Base-by-base conservation (phyloP, 345 rosid genomes). In the Garcia nutans region DNA sequence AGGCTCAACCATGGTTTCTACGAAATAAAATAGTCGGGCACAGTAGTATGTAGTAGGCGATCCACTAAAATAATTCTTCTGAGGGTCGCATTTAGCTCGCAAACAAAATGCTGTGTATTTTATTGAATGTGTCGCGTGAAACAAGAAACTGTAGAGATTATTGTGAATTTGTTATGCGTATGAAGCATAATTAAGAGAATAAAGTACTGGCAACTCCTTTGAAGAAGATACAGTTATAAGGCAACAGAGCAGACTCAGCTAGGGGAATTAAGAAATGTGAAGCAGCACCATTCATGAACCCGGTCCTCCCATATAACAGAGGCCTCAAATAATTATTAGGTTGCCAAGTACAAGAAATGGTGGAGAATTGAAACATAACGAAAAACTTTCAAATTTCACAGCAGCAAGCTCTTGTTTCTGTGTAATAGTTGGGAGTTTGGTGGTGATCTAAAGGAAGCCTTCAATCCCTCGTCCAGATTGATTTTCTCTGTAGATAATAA, bases 401-500 rank as follows among this genome's bases (percentile, higher is more conserved):
- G 41, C 6, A 7, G 9, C 60, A 56, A 8, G 22, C 41, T 26
- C 5, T 33, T 26, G 65, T 42, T 61, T 28, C 5, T 19, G 13
- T 17, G 68, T 64, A 15, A 60, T 24, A 19, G 11, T 10, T 60
- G 19, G 5, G 65, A 10, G 65, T 26, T 24, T 26, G 17, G 33
- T 3, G 19, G 65, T 60, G 8, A 26, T 60, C 65, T 28, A 60
- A 24, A 95, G 92, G 52, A 80, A 96, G 58, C 98, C 98, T 87
- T 90, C 91, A 37, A 85, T 70, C 37, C 90, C 91, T 16, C 77
- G 88, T 50, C 98, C 97, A 10, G 96, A 37, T n/a, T 70, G 54
- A 19, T 65, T 83, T 62, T 92, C 96, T 75, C 94, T 82, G 77
- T 93, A 93, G 28, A 96, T 85, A 65, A 72, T 17, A 20, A 93